phyloP scores from a whole-genome alignment of 345 rosid species.

The Arabidopsis suecica region DNA sequence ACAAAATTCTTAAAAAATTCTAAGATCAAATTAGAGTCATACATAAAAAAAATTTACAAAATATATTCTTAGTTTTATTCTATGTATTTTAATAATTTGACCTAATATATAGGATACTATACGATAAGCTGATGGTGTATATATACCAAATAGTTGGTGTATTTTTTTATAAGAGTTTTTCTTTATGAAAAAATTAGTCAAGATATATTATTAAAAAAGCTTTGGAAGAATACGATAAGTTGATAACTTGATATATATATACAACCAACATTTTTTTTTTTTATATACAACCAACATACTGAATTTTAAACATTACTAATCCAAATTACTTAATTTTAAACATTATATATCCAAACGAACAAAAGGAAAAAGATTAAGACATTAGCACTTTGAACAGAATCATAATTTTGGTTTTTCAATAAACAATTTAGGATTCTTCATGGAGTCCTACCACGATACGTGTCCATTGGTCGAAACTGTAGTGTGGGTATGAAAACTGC shows the following conservation, averaged over 20 bases:
- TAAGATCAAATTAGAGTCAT: too few relatives aligned
- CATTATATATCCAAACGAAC: neutral
- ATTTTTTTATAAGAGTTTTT: too few relatives aligned
- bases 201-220: neutral
- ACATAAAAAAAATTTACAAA: too few relatives aligned
- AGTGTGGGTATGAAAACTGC: neutral
- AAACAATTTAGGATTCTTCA: neutral
- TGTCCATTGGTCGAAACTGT: neutral
- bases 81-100: too few relatives aligned
- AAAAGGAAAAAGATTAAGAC: constrained; percentile 4
- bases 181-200: neutral
- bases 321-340: neutral
- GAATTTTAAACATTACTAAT: neutral
- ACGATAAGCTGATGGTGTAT: too few relatives aligned
- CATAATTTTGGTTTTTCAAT: neutral
- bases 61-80: too few relatives aligned
- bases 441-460: neutral
- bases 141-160: too few relatives aligned
- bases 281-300: neutral
- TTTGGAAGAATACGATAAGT: neutral
- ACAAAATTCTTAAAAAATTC: too few relatives aligned
- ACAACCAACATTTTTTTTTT: neutral
- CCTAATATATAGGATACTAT: too few relatives aligned
- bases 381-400: constrained; percentile 8
- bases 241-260: neutral